These are phyloP conservation scores for Candida sp. DNA, from an alignment of 1,139 yeast genomes.

Conservation along the genomic window DNA sequence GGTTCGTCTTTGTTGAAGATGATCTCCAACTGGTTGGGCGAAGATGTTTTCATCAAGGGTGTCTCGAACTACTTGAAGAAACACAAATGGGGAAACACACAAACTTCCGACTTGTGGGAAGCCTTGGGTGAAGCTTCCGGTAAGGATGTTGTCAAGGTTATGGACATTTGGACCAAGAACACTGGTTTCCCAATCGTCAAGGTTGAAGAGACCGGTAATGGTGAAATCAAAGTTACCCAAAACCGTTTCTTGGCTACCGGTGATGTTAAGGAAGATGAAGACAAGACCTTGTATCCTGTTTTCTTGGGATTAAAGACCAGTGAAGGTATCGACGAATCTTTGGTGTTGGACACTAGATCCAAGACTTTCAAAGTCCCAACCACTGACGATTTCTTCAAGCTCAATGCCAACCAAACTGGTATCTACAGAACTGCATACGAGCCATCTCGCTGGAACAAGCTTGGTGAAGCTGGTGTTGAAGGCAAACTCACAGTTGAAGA, in stretches of 20 bases:
- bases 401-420: slow-evolving; percentile 85
- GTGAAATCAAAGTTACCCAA: slow-evolving; percentile 62
- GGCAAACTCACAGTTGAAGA: slow-evolving; percentile 80
- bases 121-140: slow-evolving; percentile 80
- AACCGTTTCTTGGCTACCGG: slow-evolving; percentile 82
- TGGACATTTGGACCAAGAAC: slow-evolving; percentile 87
- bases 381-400: slow-evolving; percentile 66
- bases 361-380: slow-evolving; percentile 47
- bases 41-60: slow-evolving; percentile 72
- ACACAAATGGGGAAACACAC: slow-evolving; percentile 81
- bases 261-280: slow-evolving; percentile 74
- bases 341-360: slow-evolving; percentile 61
- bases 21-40: slow-evolving; percentile 77
- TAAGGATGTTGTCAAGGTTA: slow-evolving; percentile 71
- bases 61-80: slow-evolving; percentile 74
- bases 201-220: slow-evolving; percentile 47
- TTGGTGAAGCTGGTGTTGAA: slow-evolving; percentile 70
- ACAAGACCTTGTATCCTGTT: slow-evolving; percentile 73
- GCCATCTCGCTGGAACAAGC: slow-evolving; percentile 72
- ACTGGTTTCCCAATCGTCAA: slow-evolving; percentile 83
- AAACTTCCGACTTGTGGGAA: slow-evolving; percentile 83
- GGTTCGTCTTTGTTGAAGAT: slow-evolving; percentile 82
- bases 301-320: slow-evolving; percentile 79
- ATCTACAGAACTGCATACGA: slow-evolving; percentile 82
- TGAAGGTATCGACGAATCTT: slow-evolving; percentile 64